These are phyloP conservation scores for Termitomyces heimii DNA, from an alignment of 768 basidiomycete genomes.

Conservation along the genomic window DNA sequence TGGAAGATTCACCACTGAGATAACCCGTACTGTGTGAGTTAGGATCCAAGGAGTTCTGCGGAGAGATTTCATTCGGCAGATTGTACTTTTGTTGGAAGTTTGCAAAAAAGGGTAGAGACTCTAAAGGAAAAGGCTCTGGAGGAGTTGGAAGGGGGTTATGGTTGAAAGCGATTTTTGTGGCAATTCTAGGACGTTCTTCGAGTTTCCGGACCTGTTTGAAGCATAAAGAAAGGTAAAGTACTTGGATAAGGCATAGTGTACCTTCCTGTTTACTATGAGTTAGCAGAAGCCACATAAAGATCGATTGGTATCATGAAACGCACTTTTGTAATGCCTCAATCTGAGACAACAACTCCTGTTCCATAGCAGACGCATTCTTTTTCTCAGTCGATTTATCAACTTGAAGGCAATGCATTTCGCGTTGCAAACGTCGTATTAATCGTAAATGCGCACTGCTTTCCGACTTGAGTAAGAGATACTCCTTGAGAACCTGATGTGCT, in stretches of 20 bases:
- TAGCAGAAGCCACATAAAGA: neutral
- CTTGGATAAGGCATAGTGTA: neutral
- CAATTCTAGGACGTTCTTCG: conserved; percentile 26
- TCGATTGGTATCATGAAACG: conserved; percentile 8
- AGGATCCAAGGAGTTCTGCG: neutral
- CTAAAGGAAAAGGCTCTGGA: conserved; percentile 46
- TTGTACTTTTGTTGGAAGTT: conserved; percentile 13
- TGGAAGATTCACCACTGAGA: neutral
- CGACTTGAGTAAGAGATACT: conserved; percentile 31
- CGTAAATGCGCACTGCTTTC: conserved; percentile 23
- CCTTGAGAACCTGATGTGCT: conserved; percentile 28
- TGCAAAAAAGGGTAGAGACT: conserved; percentile 35
- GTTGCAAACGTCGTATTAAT: conserved; percentile 25
- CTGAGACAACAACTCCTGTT: conserved; percentile 26
- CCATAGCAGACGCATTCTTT: conserved; percentile 28
- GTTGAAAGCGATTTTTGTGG: conserved; percentile 23
- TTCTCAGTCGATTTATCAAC: conserved; percentile 23
- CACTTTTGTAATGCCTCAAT: conserved; percentile 27
- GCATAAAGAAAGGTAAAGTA: neutral
- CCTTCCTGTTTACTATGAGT: conserved; percentile 12
- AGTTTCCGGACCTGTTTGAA: conserved; percentile 24
- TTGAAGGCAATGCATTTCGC: conserved; percentile 22
- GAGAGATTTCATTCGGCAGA: neutral
- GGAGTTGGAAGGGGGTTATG: conserved; percentile 51
- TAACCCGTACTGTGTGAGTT: neutral